Evolutionary conservation across 768 basidiomycete genomes (phyloP), one percentile per base, ranked within the genome.

Genomic region (Lactifluus rugatus): DNA sequence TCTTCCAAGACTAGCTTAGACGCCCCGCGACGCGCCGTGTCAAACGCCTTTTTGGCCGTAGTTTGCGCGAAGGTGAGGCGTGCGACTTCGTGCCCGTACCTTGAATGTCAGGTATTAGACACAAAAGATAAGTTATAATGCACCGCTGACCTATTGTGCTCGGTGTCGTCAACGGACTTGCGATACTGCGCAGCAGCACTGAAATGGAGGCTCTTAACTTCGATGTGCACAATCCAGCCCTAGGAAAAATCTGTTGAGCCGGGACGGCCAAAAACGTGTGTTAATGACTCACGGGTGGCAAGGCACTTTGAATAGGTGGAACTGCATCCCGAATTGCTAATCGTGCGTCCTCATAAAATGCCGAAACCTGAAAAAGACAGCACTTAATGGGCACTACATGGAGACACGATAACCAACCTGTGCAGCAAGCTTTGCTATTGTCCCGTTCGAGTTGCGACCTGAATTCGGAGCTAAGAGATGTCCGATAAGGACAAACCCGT

Each of bases 21-120:
- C 9, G 89, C 79, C 34, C 80, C 77, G 28, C 82, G 81, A 61
- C 82, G 82, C 41, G 83, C 87, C 25, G 76, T 70, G 52, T 84
- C 84, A 58, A 84, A 79, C 0, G 83, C 93, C 62, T 80, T 81
- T 68, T 87, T 86, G 13, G 86, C 84, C 42, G 83, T 75, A 1
- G 68, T 67, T 37, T 81, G 82, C 2, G 93, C 92, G 31, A 85
- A 75, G 19, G 75, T 70, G 14, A 98, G 74, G 7, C 94, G 81
- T 2, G 86, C 86, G 39, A 98, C 75, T 71, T 97, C 93, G 23
- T 83, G 72, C 0, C 95, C 95, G 67, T 96, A 98, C 64, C 93
- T 93, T 63, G 10, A 56, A 50, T 57, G 62, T 28, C 42, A 62
- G 56, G 47, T 8, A 53, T 46, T 34, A 48, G 49, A 52, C n/a